Base-by-base conservation (phyloP, 148 eudicot species). In the Vaccinium darrowii region DNA sequence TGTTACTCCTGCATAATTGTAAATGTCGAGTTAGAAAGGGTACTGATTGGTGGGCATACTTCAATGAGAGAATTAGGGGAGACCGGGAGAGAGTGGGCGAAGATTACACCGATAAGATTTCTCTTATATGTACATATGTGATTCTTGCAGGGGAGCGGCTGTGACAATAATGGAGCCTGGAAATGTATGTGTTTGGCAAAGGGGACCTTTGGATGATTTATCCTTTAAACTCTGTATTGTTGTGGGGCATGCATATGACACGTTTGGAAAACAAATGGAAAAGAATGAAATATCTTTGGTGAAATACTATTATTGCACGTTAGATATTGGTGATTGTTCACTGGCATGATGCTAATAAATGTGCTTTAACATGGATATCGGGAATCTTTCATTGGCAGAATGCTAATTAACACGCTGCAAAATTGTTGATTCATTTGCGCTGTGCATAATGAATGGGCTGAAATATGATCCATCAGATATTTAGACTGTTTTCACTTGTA, bases 141-240 rank as follows among this genome's bases (percentile, higher is more conserved):
- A 88, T 95, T 97, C 98, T 95, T 97, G 99, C 99, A 97, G 99
- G 99, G 92, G 94, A 85, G 88, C 89, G 87, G 94, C 92, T 92
- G 91, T 92, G 95, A 92, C 95, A 89, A 85, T 88, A 92, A 84
- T 88, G 98, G 97, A 93, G 92, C 91, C 94, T 69, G 90, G 90
- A 91, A 86, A 90, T 92, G 96, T 97, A 95, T 95, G 98, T 95
- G 92, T 91, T 90, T 88, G 88, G 86, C 90, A 85, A 87, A 88
- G 92, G 90, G 89, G 87, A 84, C 86, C 90, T 86, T 88, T 89
- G 86, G 81, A 80, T 93, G 89, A 87, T 88, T 90, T 91, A 84
- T 86, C 82, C 47, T 51, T 81, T 82, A 84, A 63, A 43, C 5
- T 43, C 47, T 43, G 47, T 43, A 43, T 84, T 90, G 83, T 77